Percentiles rank a stretch among this genome's conserved stretches.
Conservation (phyloP, 768 basidiomycete species). For the Russula olivacea region DNA sequence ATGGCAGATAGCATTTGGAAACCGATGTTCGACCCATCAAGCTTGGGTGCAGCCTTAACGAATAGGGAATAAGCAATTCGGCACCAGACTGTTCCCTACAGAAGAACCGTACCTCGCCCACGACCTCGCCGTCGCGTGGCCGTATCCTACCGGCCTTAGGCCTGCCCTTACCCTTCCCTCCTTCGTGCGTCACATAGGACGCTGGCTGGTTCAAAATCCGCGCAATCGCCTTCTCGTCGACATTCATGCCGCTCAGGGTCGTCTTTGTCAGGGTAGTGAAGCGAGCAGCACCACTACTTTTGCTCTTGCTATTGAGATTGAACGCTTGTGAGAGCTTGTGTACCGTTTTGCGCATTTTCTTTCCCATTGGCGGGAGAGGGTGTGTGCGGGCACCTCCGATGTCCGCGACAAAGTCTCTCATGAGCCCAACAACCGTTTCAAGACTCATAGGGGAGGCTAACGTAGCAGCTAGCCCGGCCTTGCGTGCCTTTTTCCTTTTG, state of each 20-base stretch:
- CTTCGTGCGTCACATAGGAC: constrained; percentile 27
- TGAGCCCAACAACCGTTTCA: constrained; percentile 52
- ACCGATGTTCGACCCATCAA: constrained; percentile 74
- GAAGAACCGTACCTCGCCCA: constrained; percentile 57
- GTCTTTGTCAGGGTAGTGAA: constrained; percentile 79
- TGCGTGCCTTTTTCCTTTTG: constrained; percentile 65
- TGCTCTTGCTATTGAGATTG: constrained; percentile 69
- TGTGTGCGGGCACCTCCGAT: constrained; percentile 47
- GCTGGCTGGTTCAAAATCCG: constrained; percentile 33
- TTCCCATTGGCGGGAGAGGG: constrained; percentile 73
- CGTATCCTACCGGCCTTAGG: constrained; percentile 26
- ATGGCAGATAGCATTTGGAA: constrained; percentile 83
- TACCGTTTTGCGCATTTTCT: constrained; percentile 60
- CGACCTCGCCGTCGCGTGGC: constrained; percentile 79
- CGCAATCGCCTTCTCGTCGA: constrained; percentile 58
- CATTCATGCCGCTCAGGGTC: constrained; percentile 44
- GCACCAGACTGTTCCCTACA: not conserved
- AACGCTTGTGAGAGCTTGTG: constrained; percentile 82
- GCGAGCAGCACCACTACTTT: constrained; percentile 58
- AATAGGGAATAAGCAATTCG: not conserved
- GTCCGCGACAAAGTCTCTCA: constrained; percentile 60
- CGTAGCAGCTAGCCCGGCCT: constrained; percentile 57
- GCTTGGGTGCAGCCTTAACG: constrained; percentile 68
- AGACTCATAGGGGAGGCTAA: constrained; percentile 42
- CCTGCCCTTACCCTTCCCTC: constrained; percentile 29